Percentiles rank a stretch among this genome's conserved stretches.
Conservation (phyloP, 208 protist genomes). For the Leishmania guyanensis region DNA sequence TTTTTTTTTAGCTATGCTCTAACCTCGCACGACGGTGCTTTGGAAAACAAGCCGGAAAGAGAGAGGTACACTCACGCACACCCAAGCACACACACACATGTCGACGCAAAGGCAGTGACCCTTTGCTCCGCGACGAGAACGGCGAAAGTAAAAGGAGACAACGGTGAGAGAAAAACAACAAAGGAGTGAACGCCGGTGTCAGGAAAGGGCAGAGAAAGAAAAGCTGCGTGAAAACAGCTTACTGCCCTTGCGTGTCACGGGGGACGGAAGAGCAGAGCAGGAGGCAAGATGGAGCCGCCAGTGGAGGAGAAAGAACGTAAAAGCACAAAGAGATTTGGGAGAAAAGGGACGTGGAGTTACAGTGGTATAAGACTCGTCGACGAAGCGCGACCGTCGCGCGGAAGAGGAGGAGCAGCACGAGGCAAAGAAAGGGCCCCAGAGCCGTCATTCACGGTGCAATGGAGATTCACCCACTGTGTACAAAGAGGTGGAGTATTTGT, state of each 20-base stretch:
- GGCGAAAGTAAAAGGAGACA: background rate
- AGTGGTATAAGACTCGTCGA: no score
- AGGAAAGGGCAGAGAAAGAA: constrained; percentile 2
- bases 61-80: background rate
- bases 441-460: background rate
- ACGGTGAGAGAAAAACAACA: background rate
- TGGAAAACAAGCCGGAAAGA: background rate
- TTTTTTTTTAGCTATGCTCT: no score
- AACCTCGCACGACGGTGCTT: no score
- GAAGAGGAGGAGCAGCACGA: background rate
- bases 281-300: background rate
- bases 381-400: background rate
- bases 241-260: background rate
- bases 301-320: background rate
- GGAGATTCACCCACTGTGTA: background rate
- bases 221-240: background rate
- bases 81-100: background rate
- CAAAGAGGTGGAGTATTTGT: background rate
- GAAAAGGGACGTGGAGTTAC: background rate
- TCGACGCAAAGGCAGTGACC: background rate
- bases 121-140: background rate
- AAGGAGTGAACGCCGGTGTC: background rate
- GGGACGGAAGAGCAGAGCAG: background rate
- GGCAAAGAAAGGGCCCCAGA: background rate
- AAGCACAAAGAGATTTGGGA: background rate